Percentiles rank a stretch among this genome's conserved stretches.
Evolutionary conservation across 148 eudicot genomes (phyloP).

Genomic region (Gaultheria prostrata): DNA sequence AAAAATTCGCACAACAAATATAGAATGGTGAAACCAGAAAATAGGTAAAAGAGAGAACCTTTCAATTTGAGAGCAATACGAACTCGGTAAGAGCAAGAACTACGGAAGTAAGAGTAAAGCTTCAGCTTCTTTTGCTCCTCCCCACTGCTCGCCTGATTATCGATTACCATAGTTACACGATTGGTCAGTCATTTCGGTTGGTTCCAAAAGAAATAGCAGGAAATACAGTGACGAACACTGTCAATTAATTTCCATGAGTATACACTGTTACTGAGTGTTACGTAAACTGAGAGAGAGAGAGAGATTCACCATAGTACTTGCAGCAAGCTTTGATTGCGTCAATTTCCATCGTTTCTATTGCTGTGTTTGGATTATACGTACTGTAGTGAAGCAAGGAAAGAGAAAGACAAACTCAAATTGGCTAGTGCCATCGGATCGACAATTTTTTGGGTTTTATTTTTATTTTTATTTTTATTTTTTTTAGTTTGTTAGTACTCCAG

Average conservation of each 20-base stretch:
- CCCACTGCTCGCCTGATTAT: constrained; percentile 29
- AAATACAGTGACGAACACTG: not conserved
- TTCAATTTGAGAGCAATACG: constrained; percentile 85
- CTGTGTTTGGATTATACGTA: no score
- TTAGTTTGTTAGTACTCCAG: no score
- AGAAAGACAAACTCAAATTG: no score
- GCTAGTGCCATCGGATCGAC: no score
- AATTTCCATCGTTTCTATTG: no score
- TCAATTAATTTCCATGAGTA: no score
- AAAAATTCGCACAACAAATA: not conserved
- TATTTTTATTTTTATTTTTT: no score
- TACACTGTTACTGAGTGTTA: no score
- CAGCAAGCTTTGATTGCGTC: not conserved
- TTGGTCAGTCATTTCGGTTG: not conserved
- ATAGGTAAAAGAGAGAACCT: constrained; percentile 36
- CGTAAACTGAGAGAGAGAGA: not conserved
- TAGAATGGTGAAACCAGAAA: not conserved
- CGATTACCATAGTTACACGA: not conserved
- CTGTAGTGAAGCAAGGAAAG: no score
- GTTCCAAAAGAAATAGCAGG: not conserved
- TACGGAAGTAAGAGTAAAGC: constrained; percentile 68
- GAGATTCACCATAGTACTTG: not conserved
- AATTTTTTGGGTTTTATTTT: no score
- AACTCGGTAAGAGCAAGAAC: constrained; percentile 86
- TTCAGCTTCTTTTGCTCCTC: constrained; percentile 46